A percentile compares a stretch with the other conserved stretches of the same genome.
Conservation (phyloP, 495 filamentous ascomycete species). For the Cercophora scortea region DNA sequence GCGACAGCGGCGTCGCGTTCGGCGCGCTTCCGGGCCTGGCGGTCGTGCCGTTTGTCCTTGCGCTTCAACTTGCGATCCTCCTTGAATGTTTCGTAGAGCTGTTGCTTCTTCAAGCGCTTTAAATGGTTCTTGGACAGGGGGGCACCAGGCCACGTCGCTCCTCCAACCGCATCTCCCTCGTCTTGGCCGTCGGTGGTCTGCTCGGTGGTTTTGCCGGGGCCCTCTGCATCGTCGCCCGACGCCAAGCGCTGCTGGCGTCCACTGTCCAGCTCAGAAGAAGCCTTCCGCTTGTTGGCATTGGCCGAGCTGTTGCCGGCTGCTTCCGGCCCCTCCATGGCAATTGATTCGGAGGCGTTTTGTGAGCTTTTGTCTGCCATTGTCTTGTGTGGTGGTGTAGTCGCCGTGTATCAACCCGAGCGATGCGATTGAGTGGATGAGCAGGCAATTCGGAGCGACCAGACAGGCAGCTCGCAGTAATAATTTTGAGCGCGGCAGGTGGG, state of each 20-base stretch:
- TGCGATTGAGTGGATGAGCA: too few species aligned
- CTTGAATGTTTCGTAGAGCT: constrained; percentile 61
- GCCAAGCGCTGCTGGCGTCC: constrained; percentile 2
- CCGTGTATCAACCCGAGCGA: too few species aligned
- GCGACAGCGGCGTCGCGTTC: constrained; percentile 32
- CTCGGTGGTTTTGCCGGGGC: not conserved
- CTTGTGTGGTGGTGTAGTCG: too few species aligned
- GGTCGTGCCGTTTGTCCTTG: constrained; percentile 61
- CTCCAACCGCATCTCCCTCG: not conserved
- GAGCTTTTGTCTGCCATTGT: too few species aligned
- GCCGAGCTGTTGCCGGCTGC: constrained; percentile 1
- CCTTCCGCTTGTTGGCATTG: constrained; percentile 17
- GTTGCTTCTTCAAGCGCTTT: constrained; percentile 60
- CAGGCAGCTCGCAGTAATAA: too few species aligned
- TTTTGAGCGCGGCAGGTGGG: too few species aligned
- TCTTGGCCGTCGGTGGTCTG: constrained; percentile 1
- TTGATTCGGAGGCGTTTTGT: too few species aligned
- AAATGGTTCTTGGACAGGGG: constrained; percentile 70
- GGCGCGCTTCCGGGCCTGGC: constrained; percentile 49
- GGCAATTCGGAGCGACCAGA: too few species aligned
- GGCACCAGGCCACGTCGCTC: not conserved
- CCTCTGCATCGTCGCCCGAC: not conserved
- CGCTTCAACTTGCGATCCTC: constrained; percentile 62
- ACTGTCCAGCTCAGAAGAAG: constrained; percentile 17
- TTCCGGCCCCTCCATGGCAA: not conserved